phyloP scores from a whole-genome alignment of 106 monocot species.

The Vanilla planifolia region DNA sequence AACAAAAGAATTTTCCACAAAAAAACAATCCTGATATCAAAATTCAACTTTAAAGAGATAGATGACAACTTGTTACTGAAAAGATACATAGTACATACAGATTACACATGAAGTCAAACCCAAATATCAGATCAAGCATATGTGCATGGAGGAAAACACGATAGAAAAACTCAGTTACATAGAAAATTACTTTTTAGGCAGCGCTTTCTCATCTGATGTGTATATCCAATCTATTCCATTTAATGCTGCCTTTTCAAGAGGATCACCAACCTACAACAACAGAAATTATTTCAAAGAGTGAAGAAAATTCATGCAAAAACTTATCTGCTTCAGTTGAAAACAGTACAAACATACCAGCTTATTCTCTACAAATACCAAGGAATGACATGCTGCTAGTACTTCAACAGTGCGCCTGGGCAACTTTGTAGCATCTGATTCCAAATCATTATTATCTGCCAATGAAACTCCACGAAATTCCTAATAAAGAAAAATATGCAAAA shows the following conservation, averaged over 20 bases:
- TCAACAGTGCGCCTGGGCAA: slow-evolving; percentile 58
- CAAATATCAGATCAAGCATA: not conserved
- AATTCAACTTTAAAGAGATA: not conserved
- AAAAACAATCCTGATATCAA: too few species aligned
- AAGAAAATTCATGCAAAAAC: not conserved
- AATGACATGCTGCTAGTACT: slow-evolving; percentile 90
- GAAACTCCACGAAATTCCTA: slow-evolving; percentile 95
- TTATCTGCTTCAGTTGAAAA: not conserved
- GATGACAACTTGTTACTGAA: not conserved
- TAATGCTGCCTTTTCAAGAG: slow-evolving; percentile 97
- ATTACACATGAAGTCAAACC: not conserved
- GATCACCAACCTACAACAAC: slow-evolving; percentile 84
- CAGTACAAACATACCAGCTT: slow-evolving; percentile 59
- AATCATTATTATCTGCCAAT: slow-evolving; percentile 39
- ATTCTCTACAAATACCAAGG: slow-evolving; percentile 96
- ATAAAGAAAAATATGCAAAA: slow-evolving; percentile 14
- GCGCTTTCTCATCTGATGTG: slow-evolving; percentile 97
- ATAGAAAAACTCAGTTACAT: not conserved
- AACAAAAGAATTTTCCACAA: too few species aligned
- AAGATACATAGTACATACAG: not conserved
- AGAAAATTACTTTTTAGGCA: slow-evolving; percentile 69
- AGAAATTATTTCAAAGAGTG: not conserved
- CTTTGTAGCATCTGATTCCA: slow-evolving; percentile 73
- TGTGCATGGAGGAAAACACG: not conserved
- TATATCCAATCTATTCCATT: slow-evolving; percentile 98